phyloP scores from a whole-genome alignment of 2,329 filamentous ascomycete species.

The Ophiostoma tasmaniense region DNA sequence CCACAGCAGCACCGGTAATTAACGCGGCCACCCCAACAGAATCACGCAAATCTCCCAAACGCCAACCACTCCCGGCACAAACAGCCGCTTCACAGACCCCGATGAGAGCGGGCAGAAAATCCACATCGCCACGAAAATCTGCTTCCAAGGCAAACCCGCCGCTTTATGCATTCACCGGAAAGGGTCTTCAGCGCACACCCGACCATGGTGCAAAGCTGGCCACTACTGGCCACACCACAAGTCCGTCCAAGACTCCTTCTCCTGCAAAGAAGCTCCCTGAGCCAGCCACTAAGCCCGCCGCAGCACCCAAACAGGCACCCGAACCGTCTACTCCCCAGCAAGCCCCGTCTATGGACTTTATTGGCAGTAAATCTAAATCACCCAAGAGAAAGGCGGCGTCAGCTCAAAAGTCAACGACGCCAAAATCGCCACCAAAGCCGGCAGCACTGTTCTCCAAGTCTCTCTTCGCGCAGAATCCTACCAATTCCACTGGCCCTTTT shows the following conservation, averaged over 20 bases:
- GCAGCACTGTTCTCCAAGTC: conserved; percentile 24
- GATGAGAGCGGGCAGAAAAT: background rate
- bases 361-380: conserved; percentile 25
- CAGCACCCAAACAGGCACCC: background rate
- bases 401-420: conserved; percentile 24
- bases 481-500: conserved; percentile 42
- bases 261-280: background rate
- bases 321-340: conserved; percentile 17
- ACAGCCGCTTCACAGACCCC: background rate
- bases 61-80: conserved; percentile 29
- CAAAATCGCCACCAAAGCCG: conserved; percentile 26
- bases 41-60: conserved; percentile 14
- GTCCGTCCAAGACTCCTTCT: background rate
- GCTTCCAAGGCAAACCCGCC: conserved; percentile 45
- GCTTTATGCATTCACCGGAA: conserved; percentile 44
- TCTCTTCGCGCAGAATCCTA: conserved; percentile 48
- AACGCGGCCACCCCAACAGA: background rate
- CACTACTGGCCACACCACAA: background rate
- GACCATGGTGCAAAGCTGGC: conserved; percentile 24
- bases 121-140: conserved; percentile 7
- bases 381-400: conserved; percentile 22
- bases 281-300: background rate
- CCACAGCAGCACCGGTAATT: conserved; percentile 23
- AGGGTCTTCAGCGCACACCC: conserved; percentile 41
- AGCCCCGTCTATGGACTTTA: conserved; percentile 21